Conservation (phyloP, 176 grass and related monocot species). For the Oryza punctata region DNA sequence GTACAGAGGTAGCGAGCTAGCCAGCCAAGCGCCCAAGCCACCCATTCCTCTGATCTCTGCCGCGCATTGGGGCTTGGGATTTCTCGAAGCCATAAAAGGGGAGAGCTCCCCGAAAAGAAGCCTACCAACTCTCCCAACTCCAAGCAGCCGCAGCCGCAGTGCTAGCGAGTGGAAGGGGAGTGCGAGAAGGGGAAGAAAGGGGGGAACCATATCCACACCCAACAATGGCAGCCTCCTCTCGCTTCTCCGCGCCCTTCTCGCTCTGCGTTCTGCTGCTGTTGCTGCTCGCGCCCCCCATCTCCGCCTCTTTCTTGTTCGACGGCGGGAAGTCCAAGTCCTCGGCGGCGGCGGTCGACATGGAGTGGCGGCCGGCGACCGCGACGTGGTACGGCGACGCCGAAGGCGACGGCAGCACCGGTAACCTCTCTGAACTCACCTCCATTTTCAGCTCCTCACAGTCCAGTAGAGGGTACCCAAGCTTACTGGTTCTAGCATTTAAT, state of each 20-base stretch:
- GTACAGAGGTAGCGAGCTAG: background rate
- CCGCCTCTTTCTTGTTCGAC: slow-evolving; percentile 26
- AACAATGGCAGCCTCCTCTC: slow-evolving; percentile 33
- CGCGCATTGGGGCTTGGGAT: slow-evolving; percentile 35
- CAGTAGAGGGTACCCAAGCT: background rate
- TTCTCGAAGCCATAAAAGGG: slow-evolving; percentile 68
- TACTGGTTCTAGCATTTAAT: slow-evolving; percentile 13
- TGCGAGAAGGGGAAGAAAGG: background rate
- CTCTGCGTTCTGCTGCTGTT: slow-evolving; percentile 27
- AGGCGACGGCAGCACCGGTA: slow-evolving; percentile 94
- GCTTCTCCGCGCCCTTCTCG: slow-evolving; percentile 29
- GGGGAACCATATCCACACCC: background rate
- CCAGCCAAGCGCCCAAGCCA: background rate
- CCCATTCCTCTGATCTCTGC: background rate
- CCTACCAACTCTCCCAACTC: slow-evolving; percentile 18
- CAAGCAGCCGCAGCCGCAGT: slow-evolving; percentile 18
- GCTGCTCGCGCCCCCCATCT: slow-evolving; percentile 15
- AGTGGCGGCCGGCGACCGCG: slow-evolving; percentile 90
- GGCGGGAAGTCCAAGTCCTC: slow-evolving; percentile 19
- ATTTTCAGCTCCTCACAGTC: background rate
- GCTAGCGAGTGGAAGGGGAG: background rate
- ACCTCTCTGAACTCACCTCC: slow-evolving; percentile 30
- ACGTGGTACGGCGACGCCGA: slow-evolving; percentile 94
- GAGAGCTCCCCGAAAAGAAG: slow-evolving; percentile 33
- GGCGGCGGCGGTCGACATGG: slow-evolving; percentile 42